Conservation (phyloP, 169 alveolate genomes). For the Besnoitia besnoiti region DNA sequence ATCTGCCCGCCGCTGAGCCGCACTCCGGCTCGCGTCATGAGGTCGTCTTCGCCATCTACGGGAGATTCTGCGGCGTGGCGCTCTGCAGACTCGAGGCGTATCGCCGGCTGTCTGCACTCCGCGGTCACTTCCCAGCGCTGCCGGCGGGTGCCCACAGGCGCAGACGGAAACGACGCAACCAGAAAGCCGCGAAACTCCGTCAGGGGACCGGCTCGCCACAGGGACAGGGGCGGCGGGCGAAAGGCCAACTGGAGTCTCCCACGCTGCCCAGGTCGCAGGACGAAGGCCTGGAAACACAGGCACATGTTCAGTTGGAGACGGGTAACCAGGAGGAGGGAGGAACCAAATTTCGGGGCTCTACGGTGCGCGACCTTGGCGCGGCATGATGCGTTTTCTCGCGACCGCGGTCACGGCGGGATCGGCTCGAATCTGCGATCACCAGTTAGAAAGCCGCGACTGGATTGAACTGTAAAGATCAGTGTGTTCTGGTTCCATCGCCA, state of each 20-base stretch:
- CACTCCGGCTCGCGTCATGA: background rate
- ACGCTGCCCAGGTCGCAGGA: background rate
- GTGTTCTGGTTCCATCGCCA: too few species aligned
- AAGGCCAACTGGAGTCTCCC: background rate
- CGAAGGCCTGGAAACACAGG: background rate
- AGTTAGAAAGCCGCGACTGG: too few species aligned
- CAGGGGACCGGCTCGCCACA: background rate
- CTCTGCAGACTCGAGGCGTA: background rate
- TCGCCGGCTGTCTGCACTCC: background rate
- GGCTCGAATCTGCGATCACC: too few species aligned
- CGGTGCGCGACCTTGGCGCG: too few species aligned
- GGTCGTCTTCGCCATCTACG: background rate
- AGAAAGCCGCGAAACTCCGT: background rate
- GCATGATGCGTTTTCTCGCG: too few species aligned
- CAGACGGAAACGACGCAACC: slow-evolving; percentile 20
- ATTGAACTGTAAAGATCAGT: too few species aligned
- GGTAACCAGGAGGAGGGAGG: too few species aligned
- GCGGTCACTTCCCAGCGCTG: slow-evolving; percentile 14
- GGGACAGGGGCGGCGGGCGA: background rate
- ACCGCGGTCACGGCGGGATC: too few species aligned
- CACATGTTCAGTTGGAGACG: too few species aligned
- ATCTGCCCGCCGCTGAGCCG: background rate
- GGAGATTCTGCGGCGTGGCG: background rate
- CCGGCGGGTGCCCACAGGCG: background rate
- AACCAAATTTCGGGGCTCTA: too few species aligned